These are phyloP conservation scores for Hibiscus syriacus DNA, from an alignment of 345 rosid species.

Conservation along the genomic window DNA sequence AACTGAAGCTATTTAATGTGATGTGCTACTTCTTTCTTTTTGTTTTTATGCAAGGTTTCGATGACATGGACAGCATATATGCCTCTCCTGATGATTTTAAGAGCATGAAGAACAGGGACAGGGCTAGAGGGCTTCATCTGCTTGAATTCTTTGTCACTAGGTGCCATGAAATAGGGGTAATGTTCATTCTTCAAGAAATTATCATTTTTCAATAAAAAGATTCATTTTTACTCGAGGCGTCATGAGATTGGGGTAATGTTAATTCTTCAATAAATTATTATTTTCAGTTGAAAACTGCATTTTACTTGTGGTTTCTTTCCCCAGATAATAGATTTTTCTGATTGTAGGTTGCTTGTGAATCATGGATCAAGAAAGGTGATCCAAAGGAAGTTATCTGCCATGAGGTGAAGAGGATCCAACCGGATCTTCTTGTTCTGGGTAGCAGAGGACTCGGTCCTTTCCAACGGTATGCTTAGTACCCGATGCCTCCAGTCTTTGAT, in stretches of 20 bases:
- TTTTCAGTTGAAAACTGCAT: background rate
- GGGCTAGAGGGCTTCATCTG: constrained; percentile 68
- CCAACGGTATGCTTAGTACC: constrained; percentile 50
- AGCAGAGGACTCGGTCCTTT: constrained; percentile 94
- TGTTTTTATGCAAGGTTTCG: constrained; percentile 47
- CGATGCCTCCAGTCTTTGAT: background rate
- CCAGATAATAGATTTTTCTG: background rate
- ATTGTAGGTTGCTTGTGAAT: constrained; percentile 68
- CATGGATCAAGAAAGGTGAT: constrained; percentile 90
- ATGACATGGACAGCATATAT: constrained; percentile 75
- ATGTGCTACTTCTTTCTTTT: background rate
- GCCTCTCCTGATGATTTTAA: constrained; percentile 88
- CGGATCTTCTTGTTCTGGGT: constrained; percentile 86
- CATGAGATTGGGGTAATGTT: constrained; percentile 65
- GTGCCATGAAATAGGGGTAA: constrained; percentile 84
- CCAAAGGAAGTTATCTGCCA: constrained; percentile 81
- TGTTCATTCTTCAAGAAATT: constrained; percentile 1
- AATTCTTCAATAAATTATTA: constrained; percentile 1
- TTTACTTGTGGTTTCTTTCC: background rate
- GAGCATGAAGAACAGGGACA: constrained; percentile 44
- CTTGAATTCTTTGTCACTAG: constrained; percentile 75
- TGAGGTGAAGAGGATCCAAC: constrained; percentile 71
- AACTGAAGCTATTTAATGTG: background rate
- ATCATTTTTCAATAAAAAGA: background rate
- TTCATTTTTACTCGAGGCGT: constrained; percentile 22